Base-by-base conservation (phyloP, 2,329 filamentous ascomycete species). In the Talaromyces sp. region DNA sequence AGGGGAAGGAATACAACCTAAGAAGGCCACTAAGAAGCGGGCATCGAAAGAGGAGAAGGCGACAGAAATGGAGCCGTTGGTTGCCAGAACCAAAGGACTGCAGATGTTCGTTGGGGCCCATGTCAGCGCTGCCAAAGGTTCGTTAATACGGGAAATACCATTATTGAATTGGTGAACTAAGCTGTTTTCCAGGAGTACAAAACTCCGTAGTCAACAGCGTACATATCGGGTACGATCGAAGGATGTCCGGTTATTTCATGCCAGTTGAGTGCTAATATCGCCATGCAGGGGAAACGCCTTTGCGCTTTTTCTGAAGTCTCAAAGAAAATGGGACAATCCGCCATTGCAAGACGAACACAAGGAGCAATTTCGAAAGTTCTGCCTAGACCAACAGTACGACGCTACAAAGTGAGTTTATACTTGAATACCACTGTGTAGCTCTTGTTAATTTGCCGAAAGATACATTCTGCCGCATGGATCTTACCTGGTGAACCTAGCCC, bases 401-500 rank as follows among this genome's bases (percentile, higher is more conserved):
- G 84, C 87, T 7, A 81, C 81, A 61, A 84, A 85, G 72, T 81
- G 68, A 60, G 70, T 57, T 54, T 27, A 3, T 32, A 28, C 15
- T 30, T 58, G n/a, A 60, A 27, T 27, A 1, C 44, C 42, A 52
- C 32, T 27, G 8, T 13, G 6, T 17, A 7, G 11, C 49, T 22
- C 44, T 3, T 17, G 54, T 39, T 62, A 25, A 62, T 27, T 7
- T 5, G 11, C 39, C 9, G 25, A 53, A 54, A 81, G 78, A 64
- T 88, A 91, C 76, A 85, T 92, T 70, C 86, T 99, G 1, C 95
- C 95, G 0, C 95, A 99, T 73, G 95, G 95, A 36, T 96, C 91
- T 1, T 99, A 99, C 74, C 88, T 99, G 8, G 92, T 99, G 70
- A 99, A 99, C 72, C 85, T 99, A 6, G 95, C 95, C 0, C 92